A percentile compares a stretch with the other conserved stretches of the same genome.
These are phyloP conservation scores for Scedosporium dehoogii DNA, from an alignment of 2,329 filamentous ascomycete genomes.

Conservation along the genomic window DNA sequence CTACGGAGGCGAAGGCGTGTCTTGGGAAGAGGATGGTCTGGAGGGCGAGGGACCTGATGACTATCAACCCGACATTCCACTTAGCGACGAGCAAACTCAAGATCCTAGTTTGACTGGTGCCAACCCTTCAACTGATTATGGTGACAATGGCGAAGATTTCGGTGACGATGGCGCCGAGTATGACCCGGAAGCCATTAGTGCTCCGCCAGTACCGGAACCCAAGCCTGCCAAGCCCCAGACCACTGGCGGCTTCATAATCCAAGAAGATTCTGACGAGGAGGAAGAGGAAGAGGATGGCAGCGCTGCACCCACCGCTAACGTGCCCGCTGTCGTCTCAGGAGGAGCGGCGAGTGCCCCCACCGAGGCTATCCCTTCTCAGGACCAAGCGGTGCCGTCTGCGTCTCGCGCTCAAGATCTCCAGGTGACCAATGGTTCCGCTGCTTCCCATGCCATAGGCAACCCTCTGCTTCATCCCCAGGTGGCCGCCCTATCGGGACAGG, in stretches of 20 bases:
- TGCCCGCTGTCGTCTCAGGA: constrained; percentile 23
- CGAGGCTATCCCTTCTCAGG: constrained; percentile 12
- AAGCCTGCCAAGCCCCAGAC: constrained; percentile 44
- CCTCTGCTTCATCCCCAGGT: background rate
- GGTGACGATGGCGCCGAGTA: constrained; percentile 46
- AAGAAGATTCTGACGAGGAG: constrained; percentile 48
- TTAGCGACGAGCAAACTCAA: constrained; percentile 46
- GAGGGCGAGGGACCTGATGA: constrained; percentile 15
- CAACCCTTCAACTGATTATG: constrained; percentile 34
- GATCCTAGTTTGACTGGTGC: constrained; percentile 32
- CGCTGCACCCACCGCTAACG: constrained; percentile 18
- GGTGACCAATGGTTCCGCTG: constrained; percentile 4
- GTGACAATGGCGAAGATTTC: constrained; percentile 37
- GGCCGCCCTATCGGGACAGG: background rate
- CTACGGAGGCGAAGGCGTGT: constrained; percentile 31
- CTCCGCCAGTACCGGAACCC: constrained; percentile 18
- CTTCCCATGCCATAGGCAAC: background rate
- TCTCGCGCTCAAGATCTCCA: background rate
- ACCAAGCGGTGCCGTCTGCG: background rate
- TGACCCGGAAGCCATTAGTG: constrained; percentile 45
- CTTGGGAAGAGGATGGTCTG: constrained; percentile 44
- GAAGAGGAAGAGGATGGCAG: constrained; percentile 26
- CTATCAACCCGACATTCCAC: constrained; percentile 32
- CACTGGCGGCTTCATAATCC: constrained; percentile 47
- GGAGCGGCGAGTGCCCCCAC: constrained; percentile 22